phyloP scores from a whole-genome alignment of 2,329 filamentous ascomycete species.

The Fusarium fracticaudum region DNA sequence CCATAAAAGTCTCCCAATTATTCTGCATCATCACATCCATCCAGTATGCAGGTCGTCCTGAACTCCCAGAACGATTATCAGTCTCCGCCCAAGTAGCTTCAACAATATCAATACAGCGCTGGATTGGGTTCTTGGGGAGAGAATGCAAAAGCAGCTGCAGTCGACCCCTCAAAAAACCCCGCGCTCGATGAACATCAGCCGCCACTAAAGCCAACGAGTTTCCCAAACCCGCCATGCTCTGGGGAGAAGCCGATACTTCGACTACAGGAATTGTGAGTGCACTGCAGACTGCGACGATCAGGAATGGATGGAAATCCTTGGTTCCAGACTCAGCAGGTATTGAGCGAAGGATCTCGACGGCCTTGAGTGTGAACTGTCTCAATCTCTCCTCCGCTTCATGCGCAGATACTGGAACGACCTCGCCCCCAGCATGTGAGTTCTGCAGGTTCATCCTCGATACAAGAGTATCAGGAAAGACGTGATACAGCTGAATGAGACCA shows the following conservation, averaged over 20 bases:
- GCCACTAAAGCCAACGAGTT: not conserved
- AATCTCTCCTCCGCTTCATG: not conserved
- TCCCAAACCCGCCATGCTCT: accelerated
- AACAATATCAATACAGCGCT: not conserved
- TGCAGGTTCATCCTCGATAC: not conserved
- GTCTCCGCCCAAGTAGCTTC: not conserved
- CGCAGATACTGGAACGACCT: accelerated
- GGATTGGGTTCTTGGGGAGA: not conserved
- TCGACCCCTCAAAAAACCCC: not conserved
- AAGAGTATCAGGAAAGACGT: not conserved
- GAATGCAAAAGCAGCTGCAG: not conserved
- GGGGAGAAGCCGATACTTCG: accelerated
- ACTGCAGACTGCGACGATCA: not conserved
- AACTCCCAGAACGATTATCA: accelerated
- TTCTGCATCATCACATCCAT: not conserved
- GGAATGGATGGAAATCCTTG: not conserved
- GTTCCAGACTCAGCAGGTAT: not conserved
- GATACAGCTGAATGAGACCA: not conserved
- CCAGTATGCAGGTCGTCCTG: not conserved
- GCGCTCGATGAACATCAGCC: not conserved
- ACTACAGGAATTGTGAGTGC: not conserved
- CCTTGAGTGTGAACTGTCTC: not conserved
- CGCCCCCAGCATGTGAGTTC: accelerated
- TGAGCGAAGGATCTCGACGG: not conserved
- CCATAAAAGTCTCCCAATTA: not conserved